phyloP scores from a whole-genome alignment of 331 rosid genomes.

The Cydonia oblonga region DNA sequence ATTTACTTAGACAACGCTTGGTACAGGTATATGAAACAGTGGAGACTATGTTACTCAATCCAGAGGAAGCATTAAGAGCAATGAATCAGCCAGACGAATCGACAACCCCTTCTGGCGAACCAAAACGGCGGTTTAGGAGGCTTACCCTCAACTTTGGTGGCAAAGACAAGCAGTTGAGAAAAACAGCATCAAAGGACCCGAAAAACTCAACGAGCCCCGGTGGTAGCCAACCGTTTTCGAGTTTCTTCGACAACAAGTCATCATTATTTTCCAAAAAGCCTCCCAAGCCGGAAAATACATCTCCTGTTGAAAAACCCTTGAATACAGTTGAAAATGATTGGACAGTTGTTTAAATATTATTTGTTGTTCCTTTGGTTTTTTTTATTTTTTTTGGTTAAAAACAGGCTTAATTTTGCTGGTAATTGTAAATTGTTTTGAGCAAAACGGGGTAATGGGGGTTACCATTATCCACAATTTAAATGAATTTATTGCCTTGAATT shows the following conservation, averaged over 20 bases:
- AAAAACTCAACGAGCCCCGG: slow-evolving; percentile 23
- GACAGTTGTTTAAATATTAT: slow-evolving; percentile 34
- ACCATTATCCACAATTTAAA: slow-evolving; percentile 2
- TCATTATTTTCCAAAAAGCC: slow-evolving; percentile 67
- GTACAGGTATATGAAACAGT: slow-evolving; percentile 78
- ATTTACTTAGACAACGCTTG: neutral
- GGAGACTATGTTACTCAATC: slow-evolving; percentile 69
- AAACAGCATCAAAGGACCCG: slow-evolving; percentile 27
- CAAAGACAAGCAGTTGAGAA: slow-evolving; percentile 46
- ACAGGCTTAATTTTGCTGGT: slow-evolving; percentile 16
- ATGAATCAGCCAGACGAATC: slow-evolving; percentile 64
- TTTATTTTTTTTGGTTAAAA: neutral
- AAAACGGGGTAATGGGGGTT: neutral
- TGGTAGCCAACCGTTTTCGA: slow-evolving; percentile 53
- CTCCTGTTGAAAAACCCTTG: neutral
- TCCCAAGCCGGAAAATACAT: slow-evolving; percentile 25
- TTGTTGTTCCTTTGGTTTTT: neutral
- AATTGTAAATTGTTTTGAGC: slow-evolving; percentile 53
- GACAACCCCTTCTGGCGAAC: slow-evolving; percentile 24
- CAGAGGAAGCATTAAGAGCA: slow-evolving; percentile 63
- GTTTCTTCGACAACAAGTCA: slow-evolving; percentile 79
- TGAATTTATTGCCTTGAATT: neutral
- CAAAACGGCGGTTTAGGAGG: slow-evolving; percentile 53
- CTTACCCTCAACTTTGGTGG: slow-evolving; percentile 67
- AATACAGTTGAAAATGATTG: slow-evolving; percentile 27